Evolutionary conservation across 148 eudicot genomes (phyloP).

Genomic region (Vaccinium myrtillus): DNA sequence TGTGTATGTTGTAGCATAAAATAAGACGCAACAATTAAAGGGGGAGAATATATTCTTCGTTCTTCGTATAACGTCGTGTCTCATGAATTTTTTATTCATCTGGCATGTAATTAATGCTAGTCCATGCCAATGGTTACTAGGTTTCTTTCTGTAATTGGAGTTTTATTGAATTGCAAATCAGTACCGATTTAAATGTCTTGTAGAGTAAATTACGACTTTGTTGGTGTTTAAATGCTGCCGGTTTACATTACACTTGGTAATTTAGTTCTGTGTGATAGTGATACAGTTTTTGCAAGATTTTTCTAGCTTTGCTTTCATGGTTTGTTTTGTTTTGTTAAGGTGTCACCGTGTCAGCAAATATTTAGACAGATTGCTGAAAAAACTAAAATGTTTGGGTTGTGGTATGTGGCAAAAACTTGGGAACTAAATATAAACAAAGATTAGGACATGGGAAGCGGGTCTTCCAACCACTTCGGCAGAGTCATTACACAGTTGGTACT

Average conservation of each 20-base stretch:
- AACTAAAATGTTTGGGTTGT: neutral
- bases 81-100: neutral
- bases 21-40: neutral
- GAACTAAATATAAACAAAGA: too few relatives aligned
- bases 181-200: neutral
- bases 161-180: neutral
- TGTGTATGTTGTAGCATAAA: neutral
- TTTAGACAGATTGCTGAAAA: neutral
- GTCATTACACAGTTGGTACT: too few relatives aligned
- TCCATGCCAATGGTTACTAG: neutral
- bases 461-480: too few relatives aligned
- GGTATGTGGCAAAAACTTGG: too few relatives aligned
- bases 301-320: neutral
- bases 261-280: neutral
- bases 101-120: slow-evolving; percentile 11
- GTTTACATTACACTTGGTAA: neutral
- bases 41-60: neutral
- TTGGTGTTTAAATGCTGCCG: neutral
- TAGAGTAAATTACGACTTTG: neutral
- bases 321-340: neutral
- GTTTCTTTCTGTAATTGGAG: slow-evolving; percentile 5
- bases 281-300: neutral
- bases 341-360: neutral
- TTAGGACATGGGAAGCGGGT: too few relatives aligned
- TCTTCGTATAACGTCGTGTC: neutral